Evolutionary conservation across 495 filamentous ascomycete species (phyloP), one percentile per base, ranked within the genome.

Genomic region (Pseudevernia furfuracea): DNA sequence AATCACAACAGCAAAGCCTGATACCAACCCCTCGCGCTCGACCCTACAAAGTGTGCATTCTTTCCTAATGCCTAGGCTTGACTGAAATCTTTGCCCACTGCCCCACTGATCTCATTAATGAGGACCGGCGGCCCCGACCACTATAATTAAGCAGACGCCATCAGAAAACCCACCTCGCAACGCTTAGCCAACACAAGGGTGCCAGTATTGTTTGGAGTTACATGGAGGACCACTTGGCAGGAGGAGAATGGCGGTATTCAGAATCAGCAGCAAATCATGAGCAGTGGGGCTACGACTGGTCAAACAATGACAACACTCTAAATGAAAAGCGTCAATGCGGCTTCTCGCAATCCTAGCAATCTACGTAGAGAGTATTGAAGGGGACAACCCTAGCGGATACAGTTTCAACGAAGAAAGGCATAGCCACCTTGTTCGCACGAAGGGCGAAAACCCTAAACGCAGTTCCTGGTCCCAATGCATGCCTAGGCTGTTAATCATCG

Each of bases 31-130:
- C 0, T 88, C 85, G 65, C 80, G 93, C 48, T 80, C 87, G 37
- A 96, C 91, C 1, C 74, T 97, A 58, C 89, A 96, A 72, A 88
- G 87, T 61, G 85, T 97, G 46, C 96, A 97, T 75, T 87, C 87
- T 46, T 96, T 90, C 67, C 76, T 97, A 55, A 94, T 97, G 85
- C 64, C 64, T 53, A 32, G 44, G 28, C 39, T 46, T 17, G 28
- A 39, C 5, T 63, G 53, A 46, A n/a, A n/a, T n/a, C n/a, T n/a
- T n/a, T 2, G 19, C 15, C 2, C 10, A 19, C 17, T 19, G n/a
- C 28, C 28, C 8, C 28, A 28, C 49, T 17, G 15, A 12, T 53
- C 7, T 32, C 28, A 8, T 49, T 28, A 0, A 15, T 19, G 49
- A 32, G 23, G 23, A 28, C 12, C 10, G 17, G 9, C 23, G 23